Evolutionary conservation across 2,329 filamentous ascomycete species (phyloP).

Genomic region (Tothia fuscella): DNA sequence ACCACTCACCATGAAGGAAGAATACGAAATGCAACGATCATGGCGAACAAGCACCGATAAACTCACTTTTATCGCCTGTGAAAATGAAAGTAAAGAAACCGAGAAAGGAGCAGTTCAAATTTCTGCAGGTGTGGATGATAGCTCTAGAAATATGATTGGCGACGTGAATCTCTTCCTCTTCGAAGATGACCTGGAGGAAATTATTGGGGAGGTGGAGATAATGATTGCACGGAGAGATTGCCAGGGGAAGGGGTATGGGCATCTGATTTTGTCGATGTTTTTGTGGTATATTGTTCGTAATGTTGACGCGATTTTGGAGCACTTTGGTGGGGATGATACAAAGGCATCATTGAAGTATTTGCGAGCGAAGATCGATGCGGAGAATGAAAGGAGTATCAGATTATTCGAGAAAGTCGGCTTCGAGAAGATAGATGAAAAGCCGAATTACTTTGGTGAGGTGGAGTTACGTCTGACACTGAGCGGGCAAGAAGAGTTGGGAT

Average conservation of each 20-base stretch:
- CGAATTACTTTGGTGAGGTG: conserved; percentile 58
- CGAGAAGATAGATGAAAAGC: conserved; percentile 31
- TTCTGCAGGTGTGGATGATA: conserved; percentile 25
- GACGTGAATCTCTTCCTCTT: conserved; percentile 60
- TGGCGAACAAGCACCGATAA: conserved; percentile 80
- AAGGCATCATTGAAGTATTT: conserved; percentile 31
- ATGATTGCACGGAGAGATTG: conserved; percentile 59
- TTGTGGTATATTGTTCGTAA: conserved; percentile 54
- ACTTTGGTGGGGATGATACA: conserved; percentile 32
- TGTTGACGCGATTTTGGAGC: conserved; percentile 41
- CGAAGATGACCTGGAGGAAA: conserved; percentile 33
- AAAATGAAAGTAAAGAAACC: conserved; percentile 17
- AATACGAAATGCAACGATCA: conserved; percentile 80
- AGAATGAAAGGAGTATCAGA: conserved; percentile 43
- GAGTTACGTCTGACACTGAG: conserved; percentile 36
- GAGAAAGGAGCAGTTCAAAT: conserved; percentile 21
- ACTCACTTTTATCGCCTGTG: conserved; percentile 80
- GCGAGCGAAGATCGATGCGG: conserved; percentile 48
- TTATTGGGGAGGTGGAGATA: conserved; percentile 67
- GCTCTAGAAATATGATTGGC: conserved; percentile 26
- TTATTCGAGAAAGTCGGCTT: conserved; percentile 53
- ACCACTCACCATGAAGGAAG: conserved; percentile 64
- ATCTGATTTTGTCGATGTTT: conserved; percentile 53
- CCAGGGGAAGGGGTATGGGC: conserved; percentile 53
- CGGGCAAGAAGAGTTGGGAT: neutral